These are phyloP conservation scores for Candida frijolesensis DNA, from an alignment of 1,139 yeast genomes.

Conservation along the genomic window DNA sequence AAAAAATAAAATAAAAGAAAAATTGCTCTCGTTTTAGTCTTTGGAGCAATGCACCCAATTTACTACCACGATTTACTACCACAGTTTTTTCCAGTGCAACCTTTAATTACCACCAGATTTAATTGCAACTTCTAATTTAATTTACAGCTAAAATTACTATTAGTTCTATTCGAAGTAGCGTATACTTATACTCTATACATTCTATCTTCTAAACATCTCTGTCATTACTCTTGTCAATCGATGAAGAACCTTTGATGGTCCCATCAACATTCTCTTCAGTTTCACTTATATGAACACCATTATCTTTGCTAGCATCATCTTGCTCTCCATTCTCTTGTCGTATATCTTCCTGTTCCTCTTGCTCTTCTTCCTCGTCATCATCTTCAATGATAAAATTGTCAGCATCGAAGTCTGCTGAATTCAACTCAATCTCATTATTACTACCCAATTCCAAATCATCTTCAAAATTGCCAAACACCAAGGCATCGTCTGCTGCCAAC, in stretches of 20 bases:
- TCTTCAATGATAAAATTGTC: constrained; percentile 42
- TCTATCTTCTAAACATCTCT: background rate
- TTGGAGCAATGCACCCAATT: background rate
- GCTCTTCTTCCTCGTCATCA: constrained; percentile 19
- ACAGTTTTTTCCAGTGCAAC: constrained; percentile 3
- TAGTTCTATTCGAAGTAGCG: background rate
- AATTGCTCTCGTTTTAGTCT: background rate
- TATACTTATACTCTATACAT: background rate
- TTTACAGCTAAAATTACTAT: background rate
- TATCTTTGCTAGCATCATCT: background rate
- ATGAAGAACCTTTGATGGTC: background rate
- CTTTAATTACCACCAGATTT: background rate
- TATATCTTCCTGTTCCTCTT: constrained; percentile 28
- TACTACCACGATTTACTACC: background rate
- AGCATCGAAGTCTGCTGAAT: constrained; percentile 36
- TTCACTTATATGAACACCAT: background rate
- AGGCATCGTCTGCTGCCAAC: constrained; percentile 28
- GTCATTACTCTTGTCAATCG: background rate
- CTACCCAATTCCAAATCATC: constrained; percentile 33
- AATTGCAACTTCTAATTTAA: background rate
- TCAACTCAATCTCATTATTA: constrained; percentile 31
- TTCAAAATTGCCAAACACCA: constrained; percentile 46
- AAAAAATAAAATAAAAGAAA: background rate
- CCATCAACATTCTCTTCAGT: background rate
- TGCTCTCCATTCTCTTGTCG: constrained; percentile 15